A percentile compares a stretch with the other conserved stretches of the same genome.
Evolutionary conservation across 2,329 filamentous ascomycete species (phyloP).

Genomic region (Cyphellophora attinorum): DNA sequence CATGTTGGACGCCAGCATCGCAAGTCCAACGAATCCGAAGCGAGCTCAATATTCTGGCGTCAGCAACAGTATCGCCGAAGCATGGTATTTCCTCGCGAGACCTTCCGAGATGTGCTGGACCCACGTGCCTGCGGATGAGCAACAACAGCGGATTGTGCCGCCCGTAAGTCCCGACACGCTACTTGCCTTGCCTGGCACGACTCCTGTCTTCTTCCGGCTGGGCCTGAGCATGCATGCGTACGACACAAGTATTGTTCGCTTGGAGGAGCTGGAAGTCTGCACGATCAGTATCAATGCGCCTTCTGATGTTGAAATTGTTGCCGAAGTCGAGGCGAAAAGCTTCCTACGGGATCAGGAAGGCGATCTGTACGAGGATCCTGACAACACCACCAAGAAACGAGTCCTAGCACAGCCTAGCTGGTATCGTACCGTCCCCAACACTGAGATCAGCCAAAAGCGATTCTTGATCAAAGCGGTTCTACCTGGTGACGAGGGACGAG

Average conservation of each 20-base stretch:
- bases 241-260: conserved; percentile 73
- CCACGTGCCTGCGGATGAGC: conserved; percentile 77
- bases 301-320: conserved; percentile 79
- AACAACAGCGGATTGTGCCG: conserved; percentile 88
- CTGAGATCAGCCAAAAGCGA: conserved; percentile 52
- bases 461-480: conserved; percentile 90
- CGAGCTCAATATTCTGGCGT: conserved; percentile 67
- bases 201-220: conserved; percentile 80
- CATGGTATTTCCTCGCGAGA: conserved; percentile 86
- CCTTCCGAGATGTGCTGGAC: conserved; percentile 92
- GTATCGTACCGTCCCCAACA: conserved; percentile 50
- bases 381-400: conserved; percentile 65
- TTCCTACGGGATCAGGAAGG: conserved; percentile 79
- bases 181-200: conserved; percentile 75
- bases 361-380: conserved; percentile 86
- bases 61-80: conserved; percentile 61
- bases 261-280: conserved; percentile 88
- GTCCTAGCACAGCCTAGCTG: conserved; percentile 88
- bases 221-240: conserved; percentile 73
- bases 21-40: conserved; percentile 80
- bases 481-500: conserved; percentile 83
- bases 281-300: conserved; percentile 84
- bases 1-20: conserved; percentile 87
- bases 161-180: conserved; percentile 77
- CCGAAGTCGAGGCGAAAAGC: conserved; percentile 78